phyloP scores from a whole-genome alignment of 495 filamentous ascomycete genomes.

The Neurospora terricola region DNA sequence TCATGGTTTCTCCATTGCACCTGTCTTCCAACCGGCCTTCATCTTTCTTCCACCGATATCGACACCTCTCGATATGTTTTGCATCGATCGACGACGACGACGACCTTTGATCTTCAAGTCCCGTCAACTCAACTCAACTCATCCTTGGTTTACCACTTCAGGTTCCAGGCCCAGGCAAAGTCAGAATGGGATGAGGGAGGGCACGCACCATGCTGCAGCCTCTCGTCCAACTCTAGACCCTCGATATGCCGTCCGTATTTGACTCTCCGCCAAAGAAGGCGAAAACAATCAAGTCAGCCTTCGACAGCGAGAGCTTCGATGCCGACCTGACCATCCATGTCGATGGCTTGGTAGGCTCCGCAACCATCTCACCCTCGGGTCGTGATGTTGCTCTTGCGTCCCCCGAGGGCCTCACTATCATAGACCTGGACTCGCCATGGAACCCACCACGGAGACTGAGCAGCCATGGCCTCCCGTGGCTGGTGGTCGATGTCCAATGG shows the following conservation, averaged over 20 bases:
- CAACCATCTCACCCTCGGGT: constrained; percentile 82
- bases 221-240: background rate
- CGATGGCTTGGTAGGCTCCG: constrained; percentile 51
- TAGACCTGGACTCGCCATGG: constrained; percentile 87
- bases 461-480: constrained; percentile 77
- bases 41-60: background rate
- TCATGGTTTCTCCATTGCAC: background rate
- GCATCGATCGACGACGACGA: background rate
- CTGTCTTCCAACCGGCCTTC: background rate
- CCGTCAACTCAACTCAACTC: background rate
- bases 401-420: constrained; percentile 79
- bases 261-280: constrained; percentile 36
- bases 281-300: constrained; percentile 53
- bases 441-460: constrained; percentile 78
- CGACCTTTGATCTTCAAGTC: background rate
- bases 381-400: constrained; percentile 89
- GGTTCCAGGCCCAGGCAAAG: background rate
- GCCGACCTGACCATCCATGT: constrained; percentile 76
- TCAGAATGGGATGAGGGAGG: background rate
- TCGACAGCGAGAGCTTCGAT: constrained; percentile 79
- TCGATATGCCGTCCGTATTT: constrained; percentile 32
- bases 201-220: background rate
- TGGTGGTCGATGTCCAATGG: constrained; percentile 98
- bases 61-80: background rate
- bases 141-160: background rate